Base-by-base conservation (phyloP, 768 basidiomycete species). In the Termitomyces sp. region DNA sequence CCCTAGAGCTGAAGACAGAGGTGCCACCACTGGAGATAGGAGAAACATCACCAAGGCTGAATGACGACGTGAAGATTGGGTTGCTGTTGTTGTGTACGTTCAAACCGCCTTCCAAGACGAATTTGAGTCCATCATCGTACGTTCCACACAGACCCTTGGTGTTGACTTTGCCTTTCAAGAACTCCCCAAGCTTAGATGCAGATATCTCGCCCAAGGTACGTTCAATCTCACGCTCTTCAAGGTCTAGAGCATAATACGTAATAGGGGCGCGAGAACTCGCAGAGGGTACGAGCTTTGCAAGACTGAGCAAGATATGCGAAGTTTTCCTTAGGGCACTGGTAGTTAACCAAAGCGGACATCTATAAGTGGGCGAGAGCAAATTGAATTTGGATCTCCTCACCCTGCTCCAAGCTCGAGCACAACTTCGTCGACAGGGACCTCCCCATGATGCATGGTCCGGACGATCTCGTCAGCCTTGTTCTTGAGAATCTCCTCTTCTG, bases 381-480 rank as follows among this genome's bases (percentile, higher is more conserved):
- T 5, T 10, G 7, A 34, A 5, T 13, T 18, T 12, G 8, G 47
- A 13, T 44, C 32, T 27, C 55, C 91, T 80, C 71, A 95, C 93
- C 95, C 95, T 9, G 95, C 92, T 44, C 96, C 95, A n/a, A 98
- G 81, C 68, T 98, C 95, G 42, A 98, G 79, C 7, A 97, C 79
- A 52, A 87, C 79, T 53, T 85, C 82, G 42, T 81, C 83, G 3
- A 71, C 62, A 0, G 67, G 68, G 22, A 69, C 70, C 30, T 70
- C 67, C 13, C 75, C 66, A 46, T 74, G 71, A 69, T 91, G 83
- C 88, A 94, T 93, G 53, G 77, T 72, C 32, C 73, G 74, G 18
- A 88, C 88, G 52, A 99, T 95, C 34, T 93, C 88, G 45, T 82
- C 75, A 2, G 86, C 86, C 60, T 90, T 79, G 26, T 69, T 75